Evolutionary conservation across 2,329 filamentous ascomycete genomes (phyloP), one percentile per base, ranked within the genome.

Genomic region (Colletotrichum sp.): DNA sequence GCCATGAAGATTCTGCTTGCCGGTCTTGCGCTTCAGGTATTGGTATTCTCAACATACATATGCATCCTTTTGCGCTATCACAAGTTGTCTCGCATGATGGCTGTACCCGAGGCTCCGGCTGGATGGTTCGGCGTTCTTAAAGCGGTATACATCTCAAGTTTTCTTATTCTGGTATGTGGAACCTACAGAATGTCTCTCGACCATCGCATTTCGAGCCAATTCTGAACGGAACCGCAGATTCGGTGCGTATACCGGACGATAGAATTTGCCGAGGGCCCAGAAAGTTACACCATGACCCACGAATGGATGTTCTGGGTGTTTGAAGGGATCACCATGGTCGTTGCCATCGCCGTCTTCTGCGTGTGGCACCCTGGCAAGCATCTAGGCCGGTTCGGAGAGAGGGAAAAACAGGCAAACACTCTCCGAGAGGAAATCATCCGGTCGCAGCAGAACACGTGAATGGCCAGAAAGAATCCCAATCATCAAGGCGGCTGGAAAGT

Each of bases 271-370:
- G 84, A 89, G 44, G 89, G 89, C 0, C 87, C 87, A n/a, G 81
- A 89, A 8, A 85, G 86, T 19, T 91, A 91, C 78, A 82, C 87
- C 1, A 89, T 89, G 78, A 83, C 80, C 6, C 86, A 88, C 27
- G 89, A 91, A 77, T 90, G 89, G 87, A 86, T 88, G 32, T 88
- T 91, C 72, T 91, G 88, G 84, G 84, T 86, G 4, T 87, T 91
- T 16, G 89, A 91, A 75, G 85, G 87, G 0, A 75, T 89, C 8
- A 88, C 89, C 0, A 89, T 90, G 82, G 76, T 87, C 5, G 80
- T 85, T 0, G 88, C 89, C 8, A 84, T 91, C 39, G 80, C 85
- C 1, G 83, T 89, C 2, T 88, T 91, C 75, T 88, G 87, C 6
- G 79, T 89, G 49, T 90, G 86, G 79, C 88, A 91, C 77, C 89